Conservation (phyloP, 306 rosid genomes). For the Glycine soja region DNA sequence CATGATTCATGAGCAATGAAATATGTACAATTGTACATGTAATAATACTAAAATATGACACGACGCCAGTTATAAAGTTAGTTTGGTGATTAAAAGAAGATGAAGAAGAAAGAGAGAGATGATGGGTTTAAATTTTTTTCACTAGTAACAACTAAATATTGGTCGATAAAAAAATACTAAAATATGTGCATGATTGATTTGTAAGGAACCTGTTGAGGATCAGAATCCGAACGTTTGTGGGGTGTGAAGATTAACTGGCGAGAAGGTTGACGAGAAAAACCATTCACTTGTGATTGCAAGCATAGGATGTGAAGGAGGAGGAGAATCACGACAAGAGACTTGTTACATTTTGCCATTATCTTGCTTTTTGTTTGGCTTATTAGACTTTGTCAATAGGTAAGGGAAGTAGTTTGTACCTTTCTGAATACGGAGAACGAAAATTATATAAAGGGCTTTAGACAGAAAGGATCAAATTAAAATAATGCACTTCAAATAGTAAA, state of each 20-base stretch:
- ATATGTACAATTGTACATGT: not conserved
- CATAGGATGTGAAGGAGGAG: slow-evolving; percentile 38
- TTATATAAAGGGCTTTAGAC: not conserved
- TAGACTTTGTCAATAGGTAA: not conserved
- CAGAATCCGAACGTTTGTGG: slow-evolving; percentile 48
- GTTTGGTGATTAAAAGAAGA: too few species aligned
- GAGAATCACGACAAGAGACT: not conserved
- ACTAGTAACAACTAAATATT: too few species aligned
- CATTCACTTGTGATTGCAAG: slow-evolving; percentile 40
- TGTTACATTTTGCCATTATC: slow-evolving; percentile 18
- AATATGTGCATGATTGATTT: not conserved
- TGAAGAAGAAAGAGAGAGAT: too few species aligned
- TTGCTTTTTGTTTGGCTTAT: not conserved
- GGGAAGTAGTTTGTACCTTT: slow-evolving; percentile 11
- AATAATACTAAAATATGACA: too few species aligned
- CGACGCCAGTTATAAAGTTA: too few species aligned
- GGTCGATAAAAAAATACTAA: too few species aligned
- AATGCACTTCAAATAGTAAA: not conserved
- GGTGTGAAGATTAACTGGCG: slow-evolving; percentile 46
- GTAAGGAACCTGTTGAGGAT: slow-evolving; percentile 57
- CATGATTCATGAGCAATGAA: not conserved
- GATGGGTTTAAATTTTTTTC: too few species aligned
- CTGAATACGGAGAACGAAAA: not conserved
- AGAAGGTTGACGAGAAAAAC: slow-evolving; percentile 49
- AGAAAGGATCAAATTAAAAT: not conserved